Conservation (phyloP, 176 grass and related monocot genomes). For the Triticum urartu region DNA sequence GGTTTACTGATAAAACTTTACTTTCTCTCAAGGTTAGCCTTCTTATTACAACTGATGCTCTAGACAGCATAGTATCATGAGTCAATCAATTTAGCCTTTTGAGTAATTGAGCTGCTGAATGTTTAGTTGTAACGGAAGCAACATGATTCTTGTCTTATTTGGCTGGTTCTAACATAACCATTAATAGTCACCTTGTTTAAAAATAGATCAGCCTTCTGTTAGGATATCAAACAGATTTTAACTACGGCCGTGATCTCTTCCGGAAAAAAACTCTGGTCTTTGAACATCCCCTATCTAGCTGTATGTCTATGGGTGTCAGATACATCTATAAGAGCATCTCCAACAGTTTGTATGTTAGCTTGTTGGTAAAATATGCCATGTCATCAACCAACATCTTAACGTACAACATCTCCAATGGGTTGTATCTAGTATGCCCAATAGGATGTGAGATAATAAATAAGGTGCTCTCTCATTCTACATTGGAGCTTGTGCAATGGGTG, state of each 20-base stretch:
- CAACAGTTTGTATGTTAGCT: no score
- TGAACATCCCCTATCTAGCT: background rate
- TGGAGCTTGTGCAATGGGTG: no score
- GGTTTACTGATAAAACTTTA: constrained; percentile 70
- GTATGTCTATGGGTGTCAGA: background rate
- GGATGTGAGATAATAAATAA: no score
- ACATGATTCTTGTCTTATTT: constrained; percentile 3
- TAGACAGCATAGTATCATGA: background rate
- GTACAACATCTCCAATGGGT: no score
- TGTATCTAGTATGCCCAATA: no score
- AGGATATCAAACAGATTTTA: background rate
- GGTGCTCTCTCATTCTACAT: no score
- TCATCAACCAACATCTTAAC: no score
- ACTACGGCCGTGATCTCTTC: background rate
- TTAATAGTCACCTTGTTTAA: background rate
- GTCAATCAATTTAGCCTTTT: background rate
- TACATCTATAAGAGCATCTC: background rate
- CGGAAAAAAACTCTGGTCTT: background rate
- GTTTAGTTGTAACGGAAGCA: background rate
- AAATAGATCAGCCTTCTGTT: background rate
- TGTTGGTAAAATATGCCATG: no score
- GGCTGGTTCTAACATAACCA: background rate
- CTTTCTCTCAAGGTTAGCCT: constrained; percentile 72
- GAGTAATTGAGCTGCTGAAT: background rate
- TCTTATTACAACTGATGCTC: constrained; percentile 17